Percentiles rank a stretch among this genome's conserved stretches.
These are phyloP conservation scores for Phytophthora hybrid DNA, from an alignment of 352 stramenopile genomes.

Conservation along the genomic window DNA sequence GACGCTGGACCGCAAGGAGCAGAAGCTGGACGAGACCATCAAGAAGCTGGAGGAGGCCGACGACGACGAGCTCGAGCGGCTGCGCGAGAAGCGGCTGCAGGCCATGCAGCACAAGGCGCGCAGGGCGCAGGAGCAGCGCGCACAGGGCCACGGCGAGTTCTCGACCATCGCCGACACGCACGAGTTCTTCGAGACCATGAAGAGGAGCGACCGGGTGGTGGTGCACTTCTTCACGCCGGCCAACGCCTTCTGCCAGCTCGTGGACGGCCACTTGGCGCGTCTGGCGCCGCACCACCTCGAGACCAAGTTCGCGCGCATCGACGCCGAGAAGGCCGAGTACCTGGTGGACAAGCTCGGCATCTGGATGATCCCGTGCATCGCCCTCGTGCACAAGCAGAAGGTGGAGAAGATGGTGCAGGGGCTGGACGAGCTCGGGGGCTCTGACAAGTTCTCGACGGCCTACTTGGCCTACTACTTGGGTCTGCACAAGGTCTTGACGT, in stretches of 20 bases:
- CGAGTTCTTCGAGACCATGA: constrained; percentile 96
- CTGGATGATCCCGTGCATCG: constrained; percentile 96
- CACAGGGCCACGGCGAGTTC: constrained; percentile 89
- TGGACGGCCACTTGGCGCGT: constrained; percentile 93
- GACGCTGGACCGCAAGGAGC: constrained; percentile 88
- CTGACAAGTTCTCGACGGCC: constrained; percentile 93
- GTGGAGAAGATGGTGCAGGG: constrained; percentile 96
- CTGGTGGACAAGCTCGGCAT: constrained; percentile 96
- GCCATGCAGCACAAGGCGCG: constrained; percentile 78
- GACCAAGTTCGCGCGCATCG: constrained; percentile 96
- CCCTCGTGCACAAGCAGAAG: constrained; percentile 94
- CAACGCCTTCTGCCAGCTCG: constrained; percentile 93
- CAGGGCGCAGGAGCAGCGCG: constrained; percentile 79
- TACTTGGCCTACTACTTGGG: constrained; percentile 94
- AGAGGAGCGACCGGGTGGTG: constrained; percentile 91
- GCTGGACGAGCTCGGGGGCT: constrained; percentile 95
- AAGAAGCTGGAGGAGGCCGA: constrained; percentile 85
- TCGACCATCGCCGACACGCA: constrained; percentile 91
- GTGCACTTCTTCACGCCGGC: constrained; percentile 97
- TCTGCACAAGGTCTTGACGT: constrained; percentile 95
- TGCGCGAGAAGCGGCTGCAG: constrained; percentile 83
- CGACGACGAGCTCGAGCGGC: constrained; percentile 89
- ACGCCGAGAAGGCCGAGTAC: constrained; percentile 97
- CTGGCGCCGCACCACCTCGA: constrained; percentile 94
- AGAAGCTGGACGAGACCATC: constrained; percentile 87